Evolutionary conservation across 1,139 yeast genomes (phyloP), one percentile per base, ranked within the genome.

Genomic region (Suhomyces terraborum): DNA sequence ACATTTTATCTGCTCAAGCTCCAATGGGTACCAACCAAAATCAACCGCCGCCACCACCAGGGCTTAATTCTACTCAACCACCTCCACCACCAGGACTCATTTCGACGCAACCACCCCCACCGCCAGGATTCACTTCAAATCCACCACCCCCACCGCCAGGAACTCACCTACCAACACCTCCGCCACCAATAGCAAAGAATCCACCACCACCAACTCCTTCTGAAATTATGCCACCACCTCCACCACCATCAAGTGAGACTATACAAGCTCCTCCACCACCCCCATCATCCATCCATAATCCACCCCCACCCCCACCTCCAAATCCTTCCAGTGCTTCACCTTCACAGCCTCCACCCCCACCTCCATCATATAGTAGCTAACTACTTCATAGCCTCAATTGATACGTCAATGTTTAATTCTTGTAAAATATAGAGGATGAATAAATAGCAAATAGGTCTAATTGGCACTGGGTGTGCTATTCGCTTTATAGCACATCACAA

Each of bases 51-150:
- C 51, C 49, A 26, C 46, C 53, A 13, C 62, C 66, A 29, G 57
- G 64, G 19, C n/a, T 55, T 7, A 32, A 45, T 18, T 43, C 52
- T 3, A 14, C 14, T 6, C 24, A 9, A 9, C 31, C 14, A 10
- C 24, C 22, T 3, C 56, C 58, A 34, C 36, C 35, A 30, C 23
- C 46, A 13, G 25, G 29, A 14, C 24, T 35, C n/a, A n/a, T n/a
- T n/a, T n/a, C n/a, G n/a, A n/a, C n/a, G 21, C 42, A 61, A 28
- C 56, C 64, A 16, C 27, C 56, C 12, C 42, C 51, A 19, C 52
- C 53, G 16, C 51, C 54, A 16, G 50, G 42, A 10, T 17, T 19
- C 1, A 20, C 21, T 7, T 10, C 30, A 9, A 19, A 2, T 8
- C 22, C 22, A n/a, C 43, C 49, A 8, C 45, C 53, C 10, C 50